Percentiles rank a stretch among this genome's conserved stretches.
phyloP scores from a whole-genome alignment of 1,284 basidiomycete genomes.

The Hemileia vastatrix region DNA sequence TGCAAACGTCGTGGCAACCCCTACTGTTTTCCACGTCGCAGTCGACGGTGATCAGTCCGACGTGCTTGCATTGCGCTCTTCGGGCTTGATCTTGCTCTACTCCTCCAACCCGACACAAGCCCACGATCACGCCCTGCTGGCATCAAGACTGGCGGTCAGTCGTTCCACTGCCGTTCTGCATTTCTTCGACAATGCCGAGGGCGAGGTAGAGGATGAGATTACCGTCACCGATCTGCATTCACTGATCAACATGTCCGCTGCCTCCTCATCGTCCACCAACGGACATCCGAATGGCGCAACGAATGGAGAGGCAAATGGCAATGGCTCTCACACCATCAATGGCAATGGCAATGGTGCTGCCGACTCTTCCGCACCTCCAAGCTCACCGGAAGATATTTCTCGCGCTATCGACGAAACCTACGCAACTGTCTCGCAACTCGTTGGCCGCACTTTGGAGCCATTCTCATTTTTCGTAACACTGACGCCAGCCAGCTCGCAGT shows the following conservation, averaged over 20 bases:
- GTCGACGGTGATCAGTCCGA: conserved; percentile 54
- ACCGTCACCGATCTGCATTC: conserved; percentile 53
- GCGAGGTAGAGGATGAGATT: conserved; percentile 44
- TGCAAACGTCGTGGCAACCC: no score
- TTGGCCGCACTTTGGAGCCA: conserved; percentile 56
- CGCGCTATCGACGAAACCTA: conserved; percentile 57
- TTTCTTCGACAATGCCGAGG: conserved; percentile 54
- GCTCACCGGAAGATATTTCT: no score
- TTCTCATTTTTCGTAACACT: conserved; percentile 62
- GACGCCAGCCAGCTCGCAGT: conserved; percentile 41
- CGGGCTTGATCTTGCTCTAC: conserved; percentile 56
- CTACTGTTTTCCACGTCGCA: conserved; percentile 56
- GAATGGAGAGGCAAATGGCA: conserved; percentile 42
- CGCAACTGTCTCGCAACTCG: conserved; percentile 47
- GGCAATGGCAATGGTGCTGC: no score
- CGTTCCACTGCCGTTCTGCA: conserved; percentile 64
- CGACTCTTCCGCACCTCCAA: no score
- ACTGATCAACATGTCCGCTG: conserved; percentile 26
- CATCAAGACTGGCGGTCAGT: conserved; percentile 56
- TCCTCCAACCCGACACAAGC: conserved; percentile 58
- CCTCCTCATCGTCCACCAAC: conserved; percentile 35
- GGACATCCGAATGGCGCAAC: conserved; percentile 40
- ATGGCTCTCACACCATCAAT: conserved; percentile 24
- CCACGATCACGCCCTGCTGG: conserved; percentile 63
- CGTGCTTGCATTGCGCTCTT: conserved; percentile 53